Evolutionary conservation across 306 rosid species (phyloP), one percentile per base, ranked within the genome.

Genomic region (Nissolia schottii): DNA sequence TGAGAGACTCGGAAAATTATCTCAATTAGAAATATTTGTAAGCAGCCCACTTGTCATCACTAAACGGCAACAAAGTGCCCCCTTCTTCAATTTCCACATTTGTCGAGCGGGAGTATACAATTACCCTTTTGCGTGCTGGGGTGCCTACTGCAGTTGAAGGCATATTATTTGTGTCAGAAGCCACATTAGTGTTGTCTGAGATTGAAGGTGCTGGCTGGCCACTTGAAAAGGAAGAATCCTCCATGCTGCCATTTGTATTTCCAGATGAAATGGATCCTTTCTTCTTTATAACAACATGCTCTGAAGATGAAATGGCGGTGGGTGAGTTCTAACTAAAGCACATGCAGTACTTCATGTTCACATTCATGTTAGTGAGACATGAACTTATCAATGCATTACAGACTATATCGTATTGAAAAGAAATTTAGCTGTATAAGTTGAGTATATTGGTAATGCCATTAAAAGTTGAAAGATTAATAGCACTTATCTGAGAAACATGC

Each of bases 31-130:
- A 70, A n/a, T 75, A 63, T 2, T 77, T 54, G 80, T 73, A 84
- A 64, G 83, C 90, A 84, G 67, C 81, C 89, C 89, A 90, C 1
- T 67, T 77, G 24, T 82, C 89, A 74, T 90, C 85, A 9, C 86
- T 85, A 56, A 74, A 14, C 0, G 89, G 82, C 64, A 87, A 13
- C 20, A 67, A 0, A 20, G 78, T 50, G 34, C 75, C 76, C 1
- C 80, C 90, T 38, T 23, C 49, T 0, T 79, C 84, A 57, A 63
- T 24, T 57, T 10, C 5, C 68, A 78, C 74, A 49, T 83, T 70
- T 16, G 77, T 65, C 15, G 23, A 28, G 23, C 76, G 85, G 0
- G 92, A 77, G 73, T 71, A 78, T 53, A 90, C 77, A 20, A 14
- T 1, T 2, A 85, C 31, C 78, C 40, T 74, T 31, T 3, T 70